Evolutionary conservation across 2,329 filamentous ascomycete species (phyloP).

Genomic region (Penicillium sp.): DNA sequence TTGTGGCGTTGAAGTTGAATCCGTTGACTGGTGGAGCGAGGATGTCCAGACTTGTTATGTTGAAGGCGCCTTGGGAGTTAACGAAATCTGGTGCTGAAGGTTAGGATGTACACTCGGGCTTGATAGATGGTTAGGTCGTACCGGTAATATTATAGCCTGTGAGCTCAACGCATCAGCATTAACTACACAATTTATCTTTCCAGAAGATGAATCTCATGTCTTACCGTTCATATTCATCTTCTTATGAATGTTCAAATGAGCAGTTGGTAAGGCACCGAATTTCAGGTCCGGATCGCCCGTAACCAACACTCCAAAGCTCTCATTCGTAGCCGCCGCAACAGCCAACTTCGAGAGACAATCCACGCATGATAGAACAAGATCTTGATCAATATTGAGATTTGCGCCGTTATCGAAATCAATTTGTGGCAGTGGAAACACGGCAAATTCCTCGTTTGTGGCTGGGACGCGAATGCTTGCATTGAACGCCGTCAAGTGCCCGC

Average conservation of each 20-base stretch:
- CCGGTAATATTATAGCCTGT: slow-evolving; percentile 27
- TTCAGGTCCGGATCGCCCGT: slow-evolving; percentile 24
- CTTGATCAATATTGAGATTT: slow-evolving; percentile 24
- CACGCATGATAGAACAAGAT: slow-evolving; percentile 26
- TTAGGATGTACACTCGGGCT: background rate
- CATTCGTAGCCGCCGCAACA: slow-evolving; percentile 16
- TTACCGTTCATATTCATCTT: slow-evolving; percentile 24
- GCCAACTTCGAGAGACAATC: slow-evolving; percentile 26
- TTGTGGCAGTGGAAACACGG: slow-evolving; percentile 19
- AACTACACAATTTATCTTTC: background rate
- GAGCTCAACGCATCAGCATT: background rate
- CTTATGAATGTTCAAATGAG: slow-evolving; percentile 28
- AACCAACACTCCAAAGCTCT: slow-evolving; percentile 20
- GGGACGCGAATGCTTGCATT: slow-evolving; percentile 21
- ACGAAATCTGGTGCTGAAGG: slow-evolving; percentile 19
- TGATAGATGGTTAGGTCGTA: background rate
- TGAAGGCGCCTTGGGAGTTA: slow-evolving; percentile 22
- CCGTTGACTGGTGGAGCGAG: slow-evolving; percentile 20
- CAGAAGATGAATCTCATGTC: background rate
- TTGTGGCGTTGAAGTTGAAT: slow-evolving; percentile 31
- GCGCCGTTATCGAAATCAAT: slow-evolving; percentile 20
- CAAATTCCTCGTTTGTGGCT: slow-evolving; percentile 18
- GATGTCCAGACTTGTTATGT: slow-evolving; percentile 24
- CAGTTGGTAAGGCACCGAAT: slow-evolving; percentile 22
- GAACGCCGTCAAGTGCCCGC: slow-evolving; percentile 25